phyloP scores from a whole-genome alignment of 768 basidiomycete genomes.

The Lyophyllum shimeji region DNA sequence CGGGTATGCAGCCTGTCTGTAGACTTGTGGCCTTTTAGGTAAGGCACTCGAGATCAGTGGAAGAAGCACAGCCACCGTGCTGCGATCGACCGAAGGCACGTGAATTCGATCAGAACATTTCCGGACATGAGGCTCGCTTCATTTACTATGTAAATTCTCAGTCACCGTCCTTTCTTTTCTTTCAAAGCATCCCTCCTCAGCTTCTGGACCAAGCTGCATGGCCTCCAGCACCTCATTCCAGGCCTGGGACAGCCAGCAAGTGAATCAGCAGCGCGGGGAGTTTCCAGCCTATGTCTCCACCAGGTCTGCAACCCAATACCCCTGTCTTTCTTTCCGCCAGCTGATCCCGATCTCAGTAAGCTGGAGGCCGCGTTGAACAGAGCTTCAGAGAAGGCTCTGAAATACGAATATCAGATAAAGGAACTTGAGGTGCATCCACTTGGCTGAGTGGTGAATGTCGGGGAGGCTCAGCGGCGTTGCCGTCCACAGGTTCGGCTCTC shows the following conservation, averaged over 20 bases:
- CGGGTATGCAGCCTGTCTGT: no score
- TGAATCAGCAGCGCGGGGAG: conserved; percentile 7
- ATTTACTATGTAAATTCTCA: conserved; percentile 14
- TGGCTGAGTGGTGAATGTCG: background rate
- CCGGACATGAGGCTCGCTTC: conserved; percentile 26
- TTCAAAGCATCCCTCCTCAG: conserved; percentile 11
- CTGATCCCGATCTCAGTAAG: conserved; percentile 29
- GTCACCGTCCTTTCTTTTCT: conserved; percentile 12
- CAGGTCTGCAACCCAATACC: conserved; percentile 10
- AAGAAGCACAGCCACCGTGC: conserved; percentile 11
- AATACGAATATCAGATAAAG: conserved; percentile 59
- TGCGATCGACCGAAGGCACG: conserved; percentile 27
- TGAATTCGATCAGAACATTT: conserved; percentile 33
- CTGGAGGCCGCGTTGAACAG: conserved; percentile 48
- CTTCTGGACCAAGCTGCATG: conserved; percentile 9
- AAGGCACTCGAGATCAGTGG: background rate
- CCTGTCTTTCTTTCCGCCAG: conserved; percentile 1
- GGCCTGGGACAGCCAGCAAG: conserved; percentile 10
- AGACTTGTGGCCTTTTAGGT: no score
- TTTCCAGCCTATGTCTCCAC: conserved; percentile 21
- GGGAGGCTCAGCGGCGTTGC: conserved; percentile 2
- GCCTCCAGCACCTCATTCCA: conserved; percentile 16
- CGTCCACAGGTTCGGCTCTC: conserved; percentile 61
- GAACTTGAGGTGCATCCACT: conserved; percentile 50
- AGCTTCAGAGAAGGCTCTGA: conserved; percentile 44